Evolutionary conservation across 768 basidiomycete genomes (phyloP).

Genomic region (Boletus vermiculosoides): DNA sequence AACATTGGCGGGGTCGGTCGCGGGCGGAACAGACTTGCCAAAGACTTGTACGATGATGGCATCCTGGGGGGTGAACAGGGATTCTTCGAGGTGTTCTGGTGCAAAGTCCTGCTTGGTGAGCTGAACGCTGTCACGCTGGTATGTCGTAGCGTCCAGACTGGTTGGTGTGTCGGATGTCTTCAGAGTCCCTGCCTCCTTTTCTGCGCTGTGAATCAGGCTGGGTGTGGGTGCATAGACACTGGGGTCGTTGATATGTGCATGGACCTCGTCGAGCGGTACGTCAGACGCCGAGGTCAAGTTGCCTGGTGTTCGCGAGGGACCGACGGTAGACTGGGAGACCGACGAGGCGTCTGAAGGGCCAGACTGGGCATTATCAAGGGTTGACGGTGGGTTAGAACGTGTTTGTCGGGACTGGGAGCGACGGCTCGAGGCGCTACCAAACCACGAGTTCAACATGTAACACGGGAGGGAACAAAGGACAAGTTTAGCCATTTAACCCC

Average conservation of each 20-base stretch:
- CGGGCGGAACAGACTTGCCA: slow-evolving; percentile 8
- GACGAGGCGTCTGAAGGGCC: slow-evolving; percentile 14
- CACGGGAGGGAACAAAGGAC: neutral
- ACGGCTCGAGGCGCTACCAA: slow-evolving; percentile 30
- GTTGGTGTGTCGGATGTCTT: slow-evolving; percentile 11
- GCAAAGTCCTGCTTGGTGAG: neutral
- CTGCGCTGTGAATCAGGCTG: slow-evolving; percentile 17
- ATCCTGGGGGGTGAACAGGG: slow-evolving; percentile 59
- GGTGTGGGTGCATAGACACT: slow-evolving; percentile 19
- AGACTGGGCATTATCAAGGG: neutral
- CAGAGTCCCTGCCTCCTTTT: slow-evolving; percentile 7
- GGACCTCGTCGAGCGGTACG: slow-evolving; percentile 23
- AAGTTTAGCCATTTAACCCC: slow-evolving; percentile 10
- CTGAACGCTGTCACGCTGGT: slow-evolving; percentile 1
- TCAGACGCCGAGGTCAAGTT: slow-evolving; percentile 21
- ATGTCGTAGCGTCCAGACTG: slow-evolving; percentile 4
- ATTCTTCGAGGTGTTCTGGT: neutral
- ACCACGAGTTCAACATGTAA: slow-evolving; percentile 31
- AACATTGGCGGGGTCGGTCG: neutral
- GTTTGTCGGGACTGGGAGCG: slow-evolving; percentile 14
- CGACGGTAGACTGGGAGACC: slow-evolving; percentile 20
- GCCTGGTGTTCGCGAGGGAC: slow-evolving; percentile 6
- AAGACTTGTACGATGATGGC: slow-evolving; percentile 49
- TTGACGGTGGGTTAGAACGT: neutral
- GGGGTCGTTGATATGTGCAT: slow-evolving; percentile 27